Evolutionary conservation across 1,284 basidiomycete genomes (phyloP).

Genomic region (Ceratobasidium sp.): DNA sequence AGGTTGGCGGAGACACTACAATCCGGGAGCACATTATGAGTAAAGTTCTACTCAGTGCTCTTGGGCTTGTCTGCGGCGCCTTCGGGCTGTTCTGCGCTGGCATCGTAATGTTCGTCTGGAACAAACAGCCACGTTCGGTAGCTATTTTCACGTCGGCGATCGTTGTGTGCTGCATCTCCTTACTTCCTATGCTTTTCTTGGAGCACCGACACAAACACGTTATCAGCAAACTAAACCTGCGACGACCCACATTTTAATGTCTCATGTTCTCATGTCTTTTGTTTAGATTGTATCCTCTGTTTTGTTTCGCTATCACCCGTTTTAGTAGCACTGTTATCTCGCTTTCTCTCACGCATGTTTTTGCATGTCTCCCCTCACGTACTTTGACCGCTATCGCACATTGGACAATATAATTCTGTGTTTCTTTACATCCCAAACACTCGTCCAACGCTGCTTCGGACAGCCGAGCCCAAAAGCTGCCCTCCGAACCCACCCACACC

Average conservation of each 20-base stretch:
- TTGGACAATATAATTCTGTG: constrained; percentile 1
- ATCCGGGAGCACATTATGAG: constrained; percentile 27
- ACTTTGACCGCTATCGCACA: not conserved
- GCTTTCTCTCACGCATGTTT: constrained; percentile 5
- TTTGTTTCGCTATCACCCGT: not conserved
- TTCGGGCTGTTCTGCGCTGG: constrained; percentile 33
- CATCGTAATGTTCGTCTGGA: constrained; percentile 34
- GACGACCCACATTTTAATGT: constrained; percentile 23
- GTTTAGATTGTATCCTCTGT: constrained; percentile 1
- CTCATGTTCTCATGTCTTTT: not conserved
- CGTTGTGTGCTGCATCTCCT: not conserved
- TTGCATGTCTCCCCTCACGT: not conserved
- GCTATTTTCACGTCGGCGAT: constrained; percentile 28
- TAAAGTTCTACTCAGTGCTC: constrained; percentile 18
- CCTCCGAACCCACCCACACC: constrained; percentile 81
- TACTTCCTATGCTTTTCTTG: constrained; percentile 29
- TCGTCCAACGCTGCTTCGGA: constrained; percentile 82
- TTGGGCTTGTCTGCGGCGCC: constrained; percentile 6
- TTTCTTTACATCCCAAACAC: constrained; percentile 62
- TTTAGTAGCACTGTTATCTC: not conserved
- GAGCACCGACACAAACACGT: constrained; percentile 37
- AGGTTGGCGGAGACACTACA: not conserved
- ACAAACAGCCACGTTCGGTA: constrained; percentile 19
- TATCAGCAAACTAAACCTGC: constrained; percentile 29
- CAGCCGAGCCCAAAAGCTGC: constrained; percentile 78